phyloP scores from a whole-genome alignment of 106 monocot genomes.

The Posidonia australis region DNA sequence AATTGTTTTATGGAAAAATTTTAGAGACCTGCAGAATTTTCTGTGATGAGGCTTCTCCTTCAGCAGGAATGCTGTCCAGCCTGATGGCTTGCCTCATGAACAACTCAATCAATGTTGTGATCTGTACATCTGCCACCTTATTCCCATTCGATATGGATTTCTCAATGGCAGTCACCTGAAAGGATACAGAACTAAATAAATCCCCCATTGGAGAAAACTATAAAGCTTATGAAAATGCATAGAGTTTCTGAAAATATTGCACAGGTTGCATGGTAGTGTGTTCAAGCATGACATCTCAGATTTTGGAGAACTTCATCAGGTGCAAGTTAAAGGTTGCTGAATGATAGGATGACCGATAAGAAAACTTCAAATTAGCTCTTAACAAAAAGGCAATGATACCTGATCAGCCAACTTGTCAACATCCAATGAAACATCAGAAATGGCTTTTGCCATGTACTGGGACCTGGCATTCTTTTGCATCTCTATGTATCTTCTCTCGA shows the following conservation, averaged over 20 bases:
- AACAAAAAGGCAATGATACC: conserved; percentile 27
- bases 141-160: conserved; percentile 45
- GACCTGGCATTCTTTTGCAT: conserved; percentile 46
- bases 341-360: too few species aligned
- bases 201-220: too few species aligned
- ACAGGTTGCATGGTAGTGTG: too few species aligned
- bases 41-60: conserved; percentile 46
- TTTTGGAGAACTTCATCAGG: too few species aligned
- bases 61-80: conserved; percentile 43
- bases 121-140: conserved; percentile 75
- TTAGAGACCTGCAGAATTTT: conserved; percentile 52
- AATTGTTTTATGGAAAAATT: neutral
- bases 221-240: too few species aligned
- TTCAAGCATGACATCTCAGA: too few species aligned
- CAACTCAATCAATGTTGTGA: conserved; percentile 67
- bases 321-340: too few species aligned
- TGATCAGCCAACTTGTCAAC: conserved; percentile 64
- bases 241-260: too few species aligned
- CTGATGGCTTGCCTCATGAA: conserved; percentile 74
- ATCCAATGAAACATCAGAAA: conserved; percentile 47
- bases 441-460: conserved; percentile 36
- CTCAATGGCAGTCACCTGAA: conserved; percentile 53
- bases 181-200: conserved; percentile 1
- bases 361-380: too few species aligned
- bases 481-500: conserved; percentile 54